A percentile compares a stretch with the other conserved stretches of the same genome.
These are phyloP conservation scores for Arthrobotrys entomopaga DNA, from an alignment of 2,329 filamentous ascomycete genomes.

Conservation along the genomic window DNA sequence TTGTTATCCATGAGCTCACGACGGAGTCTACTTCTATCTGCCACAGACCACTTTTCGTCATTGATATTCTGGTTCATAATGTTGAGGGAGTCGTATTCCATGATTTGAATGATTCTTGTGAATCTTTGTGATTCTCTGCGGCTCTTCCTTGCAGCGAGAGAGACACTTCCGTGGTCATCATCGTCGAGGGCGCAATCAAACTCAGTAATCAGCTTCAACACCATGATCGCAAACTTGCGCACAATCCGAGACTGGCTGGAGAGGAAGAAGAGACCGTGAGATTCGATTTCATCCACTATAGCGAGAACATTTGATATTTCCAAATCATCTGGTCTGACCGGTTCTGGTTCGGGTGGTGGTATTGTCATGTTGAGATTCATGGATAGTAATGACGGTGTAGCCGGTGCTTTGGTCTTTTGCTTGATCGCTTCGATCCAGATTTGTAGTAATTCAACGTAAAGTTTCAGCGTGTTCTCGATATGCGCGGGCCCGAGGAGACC, in stretches of 20 bases:
- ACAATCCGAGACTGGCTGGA: constrained; percentile 95
- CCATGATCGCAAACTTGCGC: constrained; percentile 88
- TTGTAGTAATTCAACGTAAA: constrained; percentile 91
- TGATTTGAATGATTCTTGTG: constrained; percentile 83
- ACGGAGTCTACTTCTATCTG: constrained; percentile 90
- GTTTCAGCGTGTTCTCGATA: constrained; percentile 89
- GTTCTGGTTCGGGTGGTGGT: constrained; percentile 43
- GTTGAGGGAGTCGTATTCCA: constrained; percentile 86
- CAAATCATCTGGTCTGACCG: constrained; percentile 55
- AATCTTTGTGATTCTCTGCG: constrained; percentile 60
- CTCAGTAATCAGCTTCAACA: constrained; percentile 88
- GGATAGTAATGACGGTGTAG: constrained; percentile 65
- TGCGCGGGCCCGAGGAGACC: constrained; percentile 94
- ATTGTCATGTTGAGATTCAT: constrained; percentile 56
- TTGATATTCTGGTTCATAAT: constrained; percentile 82
- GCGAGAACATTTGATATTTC: constrained; percentile 82
- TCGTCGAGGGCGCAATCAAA: constrained; percentile 91
- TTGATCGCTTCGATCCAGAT: constrained; percentile 99
- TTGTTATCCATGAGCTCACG: constrained; percentile 87
- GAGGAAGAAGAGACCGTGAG: constrained; percentile 94
- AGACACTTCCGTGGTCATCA: constrained; percentile 67
- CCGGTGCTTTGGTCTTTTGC: constrained; percentile 76
- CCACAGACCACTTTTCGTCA: constrained; percentile 88
- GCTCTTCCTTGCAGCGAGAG: constrained; percentile 55
- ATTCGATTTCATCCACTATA: constrained; percentile 95